Base-by-base conservation (phyloP, 768 basidiomycete species). In the Lentinus brumalis region DNA sequence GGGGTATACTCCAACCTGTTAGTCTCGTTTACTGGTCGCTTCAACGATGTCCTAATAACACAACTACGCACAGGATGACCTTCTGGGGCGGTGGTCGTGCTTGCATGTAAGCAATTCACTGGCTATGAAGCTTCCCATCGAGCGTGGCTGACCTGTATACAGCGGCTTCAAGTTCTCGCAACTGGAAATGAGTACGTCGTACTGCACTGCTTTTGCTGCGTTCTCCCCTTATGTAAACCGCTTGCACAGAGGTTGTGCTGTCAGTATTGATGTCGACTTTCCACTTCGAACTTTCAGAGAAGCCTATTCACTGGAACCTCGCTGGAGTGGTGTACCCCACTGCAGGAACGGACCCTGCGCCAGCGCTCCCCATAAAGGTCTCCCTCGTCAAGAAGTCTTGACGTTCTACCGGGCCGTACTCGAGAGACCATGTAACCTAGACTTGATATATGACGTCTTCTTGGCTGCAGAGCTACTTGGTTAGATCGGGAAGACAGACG, bases 251-350 rank as follows among this genome's bases (percentile, higher is more conserved):
- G 62, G 66, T 69, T 39, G 67, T 75, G 4, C 66, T 75, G 15
- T 56, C 69, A 10, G 61, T 63, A 10, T 61, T 75, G 14, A 18
- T 74, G 5, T 51, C 61, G 16, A 64, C 66, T 4, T 72, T 74
- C 68, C 67, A 52, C 29, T 72, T 75, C 53, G 68, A 67, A 21
- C 61, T 66, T 2, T 15, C 69, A 2, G 62, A 66, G 11, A 66
- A 61, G 32, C 66, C 62, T 16, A 66, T 75, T 38, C 40, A 60
- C 4, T 75, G 72, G 71, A 71, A 74, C 53, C 59, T 69, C 41
- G 67, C 66, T 9, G 60, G 54, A 2, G 67, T 73, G 16, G 49
- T 61, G 10, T 72, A 69, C 50, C 73, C 72, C 10, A 63, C 69
- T 10, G 57, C 59, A 1, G 60, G 59, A 14, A n/a, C 46, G 2